Evolutionary conservation across 2,329 filamentous ascomycete species (phyloP).

Genomic region (Paracorniculantispora psalliotae): DNA sequence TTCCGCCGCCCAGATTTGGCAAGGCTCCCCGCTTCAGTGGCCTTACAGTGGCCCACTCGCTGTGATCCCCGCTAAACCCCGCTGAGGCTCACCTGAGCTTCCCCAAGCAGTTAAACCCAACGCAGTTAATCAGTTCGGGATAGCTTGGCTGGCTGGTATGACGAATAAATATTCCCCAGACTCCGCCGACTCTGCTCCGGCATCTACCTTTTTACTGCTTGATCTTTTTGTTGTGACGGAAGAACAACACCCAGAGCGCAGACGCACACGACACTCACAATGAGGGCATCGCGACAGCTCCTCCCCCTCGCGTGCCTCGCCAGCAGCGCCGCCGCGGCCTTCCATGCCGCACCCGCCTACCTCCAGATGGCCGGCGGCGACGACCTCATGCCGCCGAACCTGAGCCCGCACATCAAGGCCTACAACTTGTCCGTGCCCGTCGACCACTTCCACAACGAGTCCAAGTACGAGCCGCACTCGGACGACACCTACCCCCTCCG

Average conservation of each 20-base stretch:
- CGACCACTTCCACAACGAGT: constrained; percentile 81
- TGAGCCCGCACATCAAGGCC: constrained; percentile 11
- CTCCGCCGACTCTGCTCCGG: background rate
- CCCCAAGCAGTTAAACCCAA: background rate
- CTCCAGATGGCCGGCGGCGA: background rate
- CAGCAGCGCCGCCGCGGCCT: constrained; percentile 2
- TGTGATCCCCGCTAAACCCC: background rate
- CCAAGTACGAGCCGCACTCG: constrained; percentile 70
- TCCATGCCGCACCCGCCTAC: background rate
- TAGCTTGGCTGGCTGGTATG: no score
- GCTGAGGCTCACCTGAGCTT: background rate
- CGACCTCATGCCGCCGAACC: background rate
- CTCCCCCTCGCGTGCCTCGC: constrained; percentile 1
- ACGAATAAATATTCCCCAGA: background rate
- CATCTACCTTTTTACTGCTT: background rate
- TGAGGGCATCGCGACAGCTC: background rate
- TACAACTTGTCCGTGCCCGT: constrained; percentile 47
- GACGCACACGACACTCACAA: no score
- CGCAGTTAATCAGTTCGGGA: no score
- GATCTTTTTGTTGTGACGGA: background rate
- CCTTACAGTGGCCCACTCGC: background rate
- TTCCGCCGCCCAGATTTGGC: background rate
- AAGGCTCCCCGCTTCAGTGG: background rate
- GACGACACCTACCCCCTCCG: constrained; percentile 63
- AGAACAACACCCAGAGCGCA: no score